phyloP scores from a whole-genome alignment of 495 filamentous ascomycete genomes.

The Pseudevernia furfuracea region DNA sequence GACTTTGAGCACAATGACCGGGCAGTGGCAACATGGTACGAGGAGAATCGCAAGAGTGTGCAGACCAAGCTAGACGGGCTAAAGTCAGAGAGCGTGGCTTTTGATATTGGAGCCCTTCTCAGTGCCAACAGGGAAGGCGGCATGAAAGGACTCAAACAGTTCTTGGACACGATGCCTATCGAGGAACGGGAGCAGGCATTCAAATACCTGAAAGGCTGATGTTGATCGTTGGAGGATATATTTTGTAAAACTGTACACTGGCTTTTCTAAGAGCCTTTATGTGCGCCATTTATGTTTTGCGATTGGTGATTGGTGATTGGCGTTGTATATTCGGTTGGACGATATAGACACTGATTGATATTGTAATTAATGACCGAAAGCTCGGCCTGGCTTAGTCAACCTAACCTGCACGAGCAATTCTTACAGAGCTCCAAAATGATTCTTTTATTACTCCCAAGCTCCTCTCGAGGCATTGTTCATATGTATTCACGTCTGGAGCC shows the following conservation, averaged over 20 bases:
- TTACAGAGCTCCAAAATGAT: too few relatives aligned
- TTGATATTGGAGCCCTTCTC: constrained; percentile 70
- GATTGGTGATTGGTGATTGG: neutral
- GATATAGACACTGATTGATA: neutral
- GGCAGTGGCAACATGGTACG: constrained; percentile 90
- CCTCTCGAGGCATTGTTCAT: too few relatives aligned
- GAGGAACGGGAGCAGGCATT: constrained; percentile 80
- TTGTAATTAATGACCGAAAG: neutral
- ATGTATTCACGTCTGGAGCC: too few relatives aligned
- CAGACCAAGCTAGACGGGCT: constrained; percentile 70
- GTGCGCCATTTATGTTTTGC: neutral
- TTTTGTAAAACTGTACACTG: constrained; percentile 1
- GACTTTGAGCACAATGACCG: constrained; percentile 69
- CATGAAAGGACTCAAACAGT: constrained; percentile 78
- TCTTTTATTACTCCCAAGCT: neutral
- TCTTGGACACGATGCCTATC: constrained; percentile 77
- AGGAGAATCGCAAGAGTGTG: constrained; percentile 82
- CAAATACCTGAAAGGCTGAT: constrained; percentile 50
- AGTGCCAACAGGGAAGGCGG: constrained; percentile 67
- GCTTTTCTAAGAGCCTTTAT: neutral
- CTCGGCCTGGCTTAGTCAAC: neutral
- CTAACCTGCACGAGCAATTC: neutral
- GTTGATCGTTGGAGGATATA: neutral
- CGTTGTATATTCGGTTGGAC: neutral
- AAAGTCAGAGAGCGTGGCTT: constrained; percentile 66